Evolutionary conservation across 2,329 filamentous ascomycete genomes (phyloP), one percentile per base, ranked within the genome.

Genomic region (Penicillium capsulatum): DNA sequence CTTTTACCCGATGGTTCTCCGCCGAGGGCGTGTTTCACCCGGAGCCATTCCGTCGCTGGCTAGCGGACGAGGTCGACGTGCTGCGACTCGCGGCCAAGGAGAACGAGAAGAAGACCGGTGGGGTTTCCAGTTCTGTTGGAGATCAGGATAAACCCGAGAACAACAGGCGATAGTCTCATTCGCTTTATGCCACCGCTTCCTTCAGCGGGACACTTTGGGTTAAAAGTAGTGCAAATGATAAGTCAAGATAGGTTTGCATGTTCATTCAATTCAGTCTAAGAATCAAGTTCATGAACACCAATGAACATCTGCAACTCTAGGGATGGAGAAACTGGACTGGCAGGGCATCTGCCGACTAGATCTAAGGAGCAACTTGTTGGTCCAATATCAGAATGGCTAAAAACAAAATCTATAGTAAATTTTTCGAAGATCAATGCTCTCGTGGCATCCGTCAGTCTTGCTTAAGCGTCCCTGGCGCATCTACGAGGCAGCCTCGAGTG

Each of bases 1-100:
- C 78, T 6, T 81, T 81, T 61, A 76, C 77, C 7, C 70, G 68
- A 22, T 83, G 78, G 78, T 83, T 83, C 47, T 65, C 70, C 14
- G 58, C 55, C 2, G 76, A 82, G 38, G 71, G 80, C 17, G 74
- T 68, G 46, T 80, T 83, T 48, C 72, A 80, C 40, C 71, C 74
- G 2, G 75, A 79, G 51, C 77, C 77, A 2, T 77, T 82, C 52
- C 76, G 79, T 55, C 69, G 73, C 48, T 83, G 78, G 77, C 66
- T 83, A 31, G 75, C 77, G 4, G 70, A 66, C 24, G 77, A 77
- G 51, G 66, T 82, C 24, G 72, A 76, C 17, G 62, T 76, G 6
- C 61, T 82, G 45, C 71, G 71, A 31, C 65, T 72, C 24, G 75
- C 73, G 16, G 75, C 59, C 15, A 60, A 57, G 47, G 59, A 64